A percentile compares a stretch with the other conserved stretches of the same genome.
Conservation (phyloP, 805 yeast species). For the Kuraishia borneana region DNA sequence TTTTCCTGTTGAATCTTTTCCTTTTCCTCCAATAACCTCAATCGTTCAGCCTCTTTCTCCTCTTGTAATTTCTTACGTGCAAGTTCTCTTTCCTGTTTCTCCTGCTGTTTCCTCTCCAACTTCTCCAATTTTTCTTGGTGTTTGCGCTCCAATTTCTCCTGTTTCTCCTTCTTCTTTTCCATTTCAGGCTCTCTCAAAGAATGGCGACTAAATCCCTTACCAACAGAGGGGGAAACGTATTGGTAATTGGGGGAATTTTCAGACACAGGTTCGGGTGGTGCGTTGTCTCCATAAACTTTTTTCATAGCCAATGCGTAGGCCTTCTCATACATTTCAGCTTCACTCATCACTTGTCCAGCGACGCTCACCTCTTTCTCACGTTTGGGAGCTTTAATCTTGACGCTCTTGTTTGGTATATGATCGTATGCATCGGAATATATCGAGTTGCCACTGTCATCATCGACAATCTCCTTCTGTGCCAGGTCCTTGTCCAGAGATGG, state of each 20-base stretch:
- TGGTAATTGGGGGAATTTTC: too few species aligned
- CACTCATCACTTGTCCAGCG: neutral
- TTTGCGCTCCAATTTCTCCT: slow-evolving; percentile 3
- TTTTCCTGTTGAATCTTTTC: too few species aligned
- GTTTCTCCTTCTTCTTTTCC: too few species aligned
- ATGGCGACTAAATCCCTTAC: too few species aligned
- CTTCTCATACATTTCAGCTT: slow-evolving; percentile 38
- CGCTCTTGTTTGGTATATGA: slow-evolving; percentile 8
- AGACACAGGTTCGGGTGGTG: neutral
- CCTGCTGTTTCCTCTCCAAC: neutral
- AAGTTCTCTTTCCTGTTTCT: neutral
- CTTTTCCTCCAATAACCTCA: too few species aligned
- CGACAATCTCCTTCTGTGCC: neutral
- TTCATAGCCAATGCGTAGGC: slow-evolving; percentile 47
- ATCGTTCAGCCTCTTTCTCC: too few species aligned
- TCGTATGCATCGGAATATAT: slow-evolving; percentile 3
- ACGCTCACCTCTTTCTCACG: slow-evolving; percentile 17
- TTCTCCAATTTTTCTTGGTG: neutral
- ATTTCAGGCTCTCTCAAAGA: too few species aligned
- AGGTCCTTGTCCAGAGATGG: neutral
- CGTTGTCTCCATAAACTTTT: slow-evolving; percentile 37
- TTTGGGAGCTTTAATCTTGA: slow-evolving; percentile 9
- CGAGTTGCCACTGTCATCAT: slow-evolving; percentile 1
- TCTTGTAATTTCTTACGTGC: neutral
- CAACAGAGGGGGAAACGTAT: too few species aligned